Percentiles rank a stretch among this genome's conserved stretches.
Conservation (phyloP, 2,329 filamentous ascomycete species). For the Xylariaceae sp. region DNA sequence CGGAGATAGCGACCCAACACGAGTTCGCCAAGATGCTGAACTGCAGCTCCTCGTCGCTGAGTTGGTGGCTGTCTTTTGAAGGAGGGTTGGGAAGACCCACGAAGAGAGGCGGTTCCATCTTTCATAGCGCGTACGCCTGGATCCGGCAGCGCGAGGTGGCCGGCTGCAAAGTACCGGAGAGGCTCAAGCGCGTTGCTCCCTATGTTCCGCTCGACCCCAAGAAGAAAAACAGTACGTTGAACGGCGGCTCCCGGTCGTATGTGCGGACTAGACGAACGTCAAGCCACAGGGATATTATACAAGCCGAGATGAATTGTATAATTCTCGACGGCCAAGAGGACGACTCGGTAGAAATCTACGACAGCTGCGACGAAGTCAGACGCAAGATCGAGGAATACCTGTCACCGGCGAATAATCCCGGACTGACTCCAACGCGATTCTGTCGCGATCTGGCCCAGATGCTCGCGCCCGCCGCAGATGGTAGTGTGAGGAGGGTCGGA, state of each 20-base stretch:
- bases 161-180: slow-evolving; percentile 22
- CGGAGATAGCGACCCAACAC: too few relatives aligned
- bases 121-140: slow-evolving; percentile 18
- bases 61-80: slow-evolving; percentile 13
- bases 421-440: slow-evolving; percentile 47
- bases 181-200: slow-evolving; percentile 13
- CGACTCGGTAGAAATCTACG: slow-evolving; percentile 43
- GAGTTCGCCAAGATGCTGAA: too few relatives aligned
- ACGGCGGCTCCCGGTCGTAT: not conserved
- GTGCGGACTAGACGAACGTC: too few relatives aligned
- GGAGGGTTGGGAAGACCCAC: slow-evolving; percentile 16
- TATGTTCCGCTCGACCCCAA: not conserved
- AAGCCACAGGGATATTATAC: too few relatives aligned
- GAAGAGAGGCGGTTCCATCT: slow-evolving; percentile 11
- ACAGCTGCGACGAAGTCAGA: slow-evolving; percentile 53
- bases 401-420: slow-evolving; percentile 35
- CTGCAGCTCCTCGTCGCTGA: slow-evolving; percentile 8
- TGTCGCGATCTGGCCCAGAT: slow-evolving; percentile 35
- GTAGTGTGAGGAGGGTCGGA: slow-evolving; percentile 27
- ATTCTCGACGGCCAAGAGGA: slow-evolving; percentile 39
- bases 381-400: slow-evolving; percentile 50
- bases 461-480: too few relatives aligned
- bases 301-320: slow-evolving; percentile 36
- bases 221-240: not conserved
- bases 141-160: slow-evolving; percentile 23